Conservation (phyloP, 768 basidiomycete genomes). For the Serendipita vermifera region DNA sequence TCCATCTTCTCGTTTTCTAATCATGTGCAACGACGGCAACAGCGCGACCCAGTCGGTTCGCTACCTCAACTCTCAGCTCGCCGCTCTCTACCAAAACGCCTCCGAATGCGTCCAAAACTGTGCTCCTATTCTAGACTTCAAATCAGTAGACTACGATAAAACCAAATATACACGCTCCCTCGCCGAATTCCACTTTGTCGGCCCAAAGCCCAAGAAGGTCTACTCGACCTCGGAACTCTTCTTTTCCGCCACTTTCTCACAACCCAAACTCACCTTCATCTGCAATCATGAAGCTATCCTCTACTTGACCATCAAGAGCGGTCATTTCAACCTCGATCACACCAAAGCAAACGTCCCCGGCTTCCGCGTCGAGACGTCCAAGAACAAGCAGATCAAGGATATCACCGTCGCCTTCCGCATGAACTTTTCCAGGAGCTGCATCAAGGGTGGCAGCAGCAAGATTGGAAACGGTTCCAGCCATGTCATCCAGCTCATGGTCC, state of each 20-base stretch:
- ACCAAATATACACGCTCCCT: constrained; percentile 14
- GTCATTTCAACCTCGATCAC: constrained; percentile 20
- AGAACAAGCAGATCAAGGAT: constrained; percentile 6
- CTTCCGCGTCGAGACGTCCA: constrained; percentile 1
- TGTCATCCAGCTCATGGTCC: constrained; percentile 5
- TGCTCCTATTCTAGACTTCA: constrained; percentile 2
- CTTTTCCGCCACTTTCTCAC: constrained; percentile 16
- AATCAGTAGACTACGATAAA: constrained; percentile 10
- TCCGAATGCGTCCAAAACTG: constrained; percentile 13
- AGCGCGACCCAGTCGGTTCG: constrained; percentile 12
- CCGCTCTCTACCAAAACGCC: constrained; percentile 15
- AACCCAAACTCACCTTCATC: constrained; percentile 23
- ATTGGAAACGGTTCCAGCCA: constrained; percentile 17
- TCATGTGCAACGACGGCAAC: constrained; percentile 13
- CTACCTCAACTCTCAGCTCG: constrained; percentile 17
- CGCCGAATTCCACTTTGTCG: constrained; percentile 13
- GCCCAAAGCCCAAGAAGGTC: constrained; percentile 9
- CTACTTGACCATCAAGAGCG: constrained; percentile 17
- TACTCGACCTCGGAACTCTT: constrained; percentile 10
- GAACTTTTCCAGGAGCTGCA: constrained; percentile 14
- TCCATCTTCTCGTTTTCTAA: neutral
- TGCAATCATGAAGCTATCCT: constrained; percentile 26
- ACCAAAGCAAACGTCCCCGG: constrained; percentile 6
- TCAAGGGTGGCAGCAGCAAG: constrained; percentile 13
- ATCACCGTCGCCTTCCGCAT: constrained; percentile 19